Percentiles rank a stretch among this genome's conserved stretches.
phyloP scores from a whole-genome alignment of 2,329 filamentous ascomycete species.

The Colletotrichum sp. region DNA sequence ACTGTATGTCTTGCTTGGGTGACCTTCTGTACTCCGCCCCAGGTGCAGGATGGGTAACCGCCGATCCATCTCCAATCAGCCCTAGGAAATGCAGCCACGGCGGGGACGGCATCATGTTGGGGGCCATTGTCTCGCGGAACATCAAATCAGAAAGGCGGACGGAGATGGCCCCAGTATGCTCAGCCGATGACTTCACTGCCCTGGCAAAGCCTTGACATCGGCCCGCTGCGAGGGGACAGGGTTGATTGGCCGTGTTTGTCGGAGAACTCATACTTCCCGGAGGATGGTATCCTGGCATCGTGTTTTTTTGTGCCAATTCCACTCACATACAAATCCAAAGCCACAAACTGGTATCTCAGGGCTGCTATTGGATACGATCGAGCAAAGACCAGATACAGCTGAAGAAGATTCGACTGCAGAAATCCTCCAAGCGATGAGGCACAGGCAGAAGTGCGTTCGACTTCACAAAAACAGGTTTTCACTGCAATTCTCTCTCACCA shows the following conservation, averaged over 20 bases:
- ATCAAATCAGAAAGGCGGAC: not conserved
- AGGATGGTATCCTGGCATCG: not conserved
- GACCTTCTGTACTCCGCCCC: not conserved
- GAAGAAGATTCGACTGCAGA: not conserved
- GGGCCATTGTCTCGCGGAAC: not conserved
- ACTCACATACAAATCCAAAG: not conserved
- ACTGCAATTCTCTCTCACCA: not conserved
- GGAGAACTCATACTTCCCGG: not conserved
- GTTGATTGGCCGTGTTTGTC: not conserved
- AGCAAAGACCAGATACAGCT: not conserved
- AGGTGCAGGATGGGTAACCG: not conserved
- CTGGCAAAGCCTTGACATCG: not conserved
- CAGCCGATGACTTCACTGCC: not conserved
- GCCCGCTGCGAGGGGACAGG: not conserved
- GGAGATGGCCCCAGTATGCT: not conserved
- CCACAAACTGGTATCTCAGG: not conserved
- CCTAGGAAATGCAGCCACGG: not conserved
- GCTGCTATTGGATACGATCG: not conserved
- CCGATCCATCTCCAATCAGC: conserved; percentile 4
- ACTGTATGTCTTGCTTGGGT: not conserved
- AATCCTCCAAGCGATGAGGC: not conserved
- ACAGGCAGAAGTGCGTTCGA: not conserved
- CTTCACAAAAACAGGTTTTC: not conserved
- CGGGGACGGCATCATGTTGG: not conserved
- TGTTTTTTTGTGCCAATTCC: not conserved